These are phyloP conservation scores for Gomphus bonarii DNA, from an alignment of 1,284 basidiomycete genomes.

Conservation along the genomic window DNA sequence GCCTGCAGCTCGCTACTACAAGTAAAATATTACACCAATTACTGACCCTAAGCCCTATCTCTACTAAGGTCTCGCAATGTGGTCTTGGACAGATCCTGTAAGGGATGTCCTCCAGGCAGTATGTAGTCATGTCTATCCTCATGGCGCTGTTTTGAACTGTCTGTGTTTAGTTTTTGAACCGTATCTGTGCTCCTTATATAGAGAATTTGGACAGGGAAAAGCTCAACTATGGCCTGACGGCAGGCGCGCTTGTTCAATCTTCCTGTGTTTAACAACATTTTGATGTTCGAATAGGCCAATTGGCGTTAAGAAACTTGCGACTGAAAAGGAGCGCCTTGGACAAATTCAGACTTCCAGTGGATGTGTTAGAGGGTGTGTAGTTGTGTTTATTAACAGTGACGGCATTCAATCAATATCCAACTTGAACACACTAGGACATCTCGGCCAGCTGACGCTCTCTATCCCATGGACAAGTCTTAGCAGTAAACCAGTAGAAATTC, in stretches of 20 bases:
- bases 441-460: slow-evolving; percentile 86
- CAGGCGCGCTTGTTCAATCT: slow-evolving; percentile 43
- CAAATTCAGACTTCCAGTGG: slow-evolving; percentile 92
- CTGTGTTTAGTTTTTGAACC: slow-evolving; percentile 66
- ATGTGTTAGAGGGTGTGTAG: slow-evolving; percentile 80
- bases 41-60: not conserved
- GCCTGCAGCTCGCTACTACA: not conserved
- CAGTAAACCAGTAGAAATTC: slow-evolving; percentile 86
- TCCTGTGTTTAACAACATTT: not conserved
- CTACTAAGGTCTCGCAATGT: slow-evolving; percentile 34
- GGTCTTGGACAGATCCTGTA: slow-evolving; percentile 65
- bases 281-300: slow-evolving; percentile 47
- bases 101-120: slow-evolving; percentile 73
- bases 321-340: slow-evolving; percentile 94
- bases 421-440: slow-evolving; percentile 53
- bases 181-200: slow-evolving; percentile 91
- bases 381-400: slow-evolving; percentile 3
- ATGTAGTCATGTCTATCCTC: slow-evolving; percentile 14
- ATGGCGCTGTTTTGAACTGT: not conserved
- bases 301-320: slow-evolving; percentile 73
- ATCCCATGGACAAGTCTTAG: slow-evolving; percentile 96
- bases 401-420: not conserved
- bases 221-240: slow-evolving; percentile 90
- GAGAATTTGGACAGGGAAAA: slow-evolving; percentile 94
- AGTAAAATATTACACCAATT: not conserved